phyloP scores from a whole-genome alignment of 352 stramenopile species.

The Phytopythium aichiense region DNA sequence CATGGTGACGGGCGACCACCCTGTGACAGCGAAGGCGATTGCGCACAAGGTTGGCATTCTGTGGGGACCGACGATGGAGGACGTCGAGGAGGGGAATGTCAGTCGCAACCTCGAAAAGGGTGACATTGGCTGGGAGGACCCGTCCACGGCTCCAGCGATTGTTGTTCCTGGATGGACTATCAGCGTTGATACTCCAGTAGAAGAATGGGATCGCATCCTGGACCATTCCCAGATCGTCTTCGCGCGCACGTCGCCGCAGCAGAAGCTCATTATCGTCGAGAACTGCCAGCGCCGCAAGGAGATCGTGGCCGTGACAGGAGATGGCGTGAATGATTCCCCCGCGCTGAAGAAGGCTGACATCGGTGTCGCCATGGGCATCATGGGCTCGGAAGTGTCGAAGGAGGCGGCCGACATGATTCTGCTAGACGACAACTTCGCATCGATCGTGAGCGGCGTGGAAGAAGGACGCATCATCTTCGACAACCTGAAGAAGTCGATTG shows the following conservation, averaged over 20 bases:
- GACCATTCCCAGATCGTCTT: conserved; percentile 93
- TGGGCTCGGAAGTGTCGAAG: conserved; percentile 95
- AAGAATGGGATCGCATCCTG: conserved; percentile 86
- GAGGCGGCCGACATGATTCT: conserved; percentile 95
- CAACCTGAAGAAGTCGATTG: conserved; percentile 95
- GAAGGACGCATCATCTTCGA: conserved; percentile 95
- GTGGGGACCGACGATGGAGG: conserved; percentile 68
- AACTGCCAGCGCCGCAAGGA: conserved; percentile 82
- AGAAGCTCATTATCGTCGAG: conserved; percentile 95
- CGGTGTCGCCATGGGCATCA: conserved; percentile 97
- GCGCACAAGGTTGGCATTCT: conserved; percentile 91
- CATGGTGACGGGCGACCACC: conserved; percentile 94
- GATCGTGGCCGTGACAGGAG: conserved; percentile 95
- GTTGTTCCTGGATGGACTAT: conserved; percentile 85
- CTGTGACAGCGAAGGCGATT: conserved; percentile 92
- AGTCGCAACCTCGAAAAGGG: conserved; percentile 39
- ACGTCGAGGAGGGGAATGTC: conserved; percentile 65
- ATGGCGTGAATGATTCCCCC: conserved; percentile 98
- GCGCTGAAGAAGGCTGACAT: conserved; percentile 97
- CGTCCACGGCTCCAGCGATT: conserved; percentile 70
- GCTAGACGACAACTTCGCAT: conserved; percentile 97
- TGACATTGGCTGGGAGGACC: conserved; percentile 70
- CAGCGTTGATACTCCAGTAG: conserved; percentile 62
- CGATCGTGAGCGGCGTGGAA: conserved; percentile 93
- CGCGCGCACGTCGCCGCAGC: conserved; percentile 91